Base-by-base conservation (phyloP, 345 rosid species). In the Erodium maritimum region DNA sequence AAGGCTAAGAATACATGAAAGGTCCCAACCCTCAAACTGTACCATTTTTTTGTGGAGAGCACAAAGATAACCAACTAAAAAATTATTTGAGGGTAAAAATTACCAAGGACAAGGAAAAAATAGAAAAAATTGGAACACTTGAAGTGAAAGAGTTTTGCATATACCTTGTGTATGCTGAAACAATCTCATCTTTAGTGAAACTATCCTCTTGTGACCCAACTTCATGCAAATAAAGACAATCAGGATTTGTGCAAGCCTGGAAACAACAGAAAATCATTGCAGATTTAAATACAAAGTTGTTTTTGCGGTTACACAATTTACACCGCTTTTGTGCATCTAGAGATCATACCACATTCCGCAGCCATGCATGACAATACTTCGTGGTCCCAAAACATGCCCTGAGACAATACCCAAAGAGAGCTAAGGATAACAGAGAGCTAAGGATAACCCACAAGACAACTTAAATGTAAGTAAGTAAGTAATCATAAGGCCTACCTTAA, bases 371-470 rank as follows among this genome's bases (percentile, higher is more conserved):
- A 66, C 98, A 91, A 69, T 91, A 91, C 63, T 91, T 88, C 52
- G 93, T 91, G 51, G 95, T 88, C 62, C 98, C 98, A 77, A 88
- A 88, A 75, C 95, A 88, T 21, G 95, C 98, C 84, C 96, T 91
- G 81, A 19, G 59, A 62, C 58, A 23, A 24, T 56, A 62, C 24
- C 37, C 60, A 58, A 21, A 51, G 55, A 59, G 69, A 42, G 16
- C 48, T 42, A 42, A 42, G 48, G 12, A 42, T 10, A 42, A 3
- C 16, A 42, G 17, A 57, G 25, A 18, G 16, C 59, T 21, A 63
- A n/a, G n/a, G n/a, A n/a, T n/a, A 17, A 11, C 63, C 60, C 20
- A 71, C 52, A 8, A 64, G 8, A 33, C 23, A 58, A 59, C 37
- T 29, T 29, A 29, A 29, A 29, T 11, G 37, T 11, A 5, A 5